Evolutionary conservation across 768 basidiomycete genomes (phyloP), one percentile per base, ranked within the genome.

Genomic region (Lactifluus subvellereus): DNA sequence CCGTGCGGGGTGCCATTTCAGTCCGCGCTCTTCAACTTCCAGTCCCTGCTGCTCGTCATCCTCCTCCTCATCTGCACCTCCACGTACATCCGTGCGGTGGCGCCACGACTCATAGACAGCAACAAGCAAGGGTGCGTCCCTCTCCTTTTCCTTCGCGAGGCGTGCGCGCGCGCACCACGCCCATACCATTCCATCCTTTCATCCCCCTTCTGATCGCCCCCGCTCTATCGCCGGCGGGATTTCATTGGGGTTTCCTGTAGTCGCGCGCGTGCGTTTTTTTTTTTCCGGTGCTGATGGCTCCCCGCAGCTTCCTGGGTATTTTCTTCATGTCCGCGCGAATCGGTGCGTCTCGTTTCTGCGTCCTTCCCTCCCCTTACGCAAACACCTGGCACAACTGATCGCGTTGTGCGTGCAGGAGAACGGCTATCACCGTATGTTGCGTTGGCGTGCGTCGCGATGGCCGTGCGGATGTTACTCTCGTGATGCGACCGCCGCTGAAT

Each of bases 1-100:
- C 13, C 9, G 10, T 16, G 16, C 27, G 5, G 6, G 48, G 13
- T 2, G 13, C 27, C 32, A 18, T 45, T 7, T 6, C 72, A 89
- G 88, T 95, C 96, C 33, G 97, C 97, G 2, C 82, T 99, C 27
- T 98, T 98, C 86, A 96, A 98, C 77, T 99, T 99, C 72, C 89
- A 96, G 75, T 94, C 95, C 0, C 82, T 99, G 20, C 82, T 99
- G 20, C 86, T 96, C 71, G 94, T 96, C 73, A 87, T 98, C 67
- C 83, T 98, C 9, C 82, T 99, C 54, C 80, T 91, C 73, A 94
- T 98, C 63, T 99, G 97, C 78, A 98, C 97, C 61, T 98, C 92
- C 78, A 94, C 96, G 4, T 99, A 98, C 74, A 82, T 95, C 14
- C 86, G 97, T 50, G 87, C 91, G 0, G 87, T 95, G 16, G 87